These are phyloP conservation scores for Fragilariopsis cylindrus DNA, from an alignment of 108 stramenopile species.

Conservation along the genomic window DNA sequence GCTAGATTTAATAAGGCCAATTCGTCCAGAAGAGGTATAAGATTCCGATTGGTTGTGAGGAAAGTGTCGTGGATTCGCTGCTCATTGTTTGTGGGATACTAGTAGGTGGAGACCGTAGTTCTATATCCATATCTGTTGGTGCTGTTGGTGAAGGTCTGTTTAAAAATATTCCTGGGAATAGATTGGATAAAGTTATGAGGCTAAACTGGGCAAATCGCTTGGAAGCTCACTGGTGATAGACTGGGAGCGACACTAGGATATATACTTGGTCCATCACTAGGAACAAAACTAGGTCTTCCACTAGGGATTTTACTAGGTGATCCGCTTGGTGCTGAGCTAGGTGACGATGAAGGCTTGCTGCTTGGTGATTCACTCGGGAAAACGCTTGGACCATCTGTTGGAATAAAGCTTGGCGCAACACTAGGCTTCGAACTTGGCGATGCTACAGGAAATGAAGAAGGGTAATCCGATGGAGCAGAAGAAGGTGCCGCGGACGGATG, in stretches of 20 bases:
- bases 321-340: slow-evolving; percentile 1
- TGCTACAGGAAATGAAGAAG: background rate
- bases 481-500: background rate
- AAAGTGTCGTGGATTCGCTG: too few species aligned
- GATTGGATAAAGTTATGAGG: too few species aligned
- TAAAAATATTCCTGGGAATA: background rate
- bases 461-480: background rate
- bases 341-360: background rate
- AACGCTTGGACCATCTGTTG: background rate
- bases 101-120: too few species aligned
- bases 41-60: too few species aligned
- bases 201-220: background rate
- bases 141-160: background rate
- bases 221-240: background rate
- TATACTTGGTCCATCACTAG: background rate
- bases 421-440: background rate
- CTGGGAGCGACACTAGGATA: background rate
- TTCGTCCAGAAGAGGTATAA: too few species aligned
- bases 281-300: background rate
- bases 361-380: slow-evolving; percentile 1
- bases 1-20: too few species aligned
- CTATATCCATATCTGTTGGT: too few species aligned
- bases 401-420: background rate
- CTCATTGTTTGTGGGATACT: too few species aligned
- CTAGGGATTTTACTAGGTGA: background rate